phyloP scores from a whole-genome alignment of 352 stramenopile species.

The Halophytophthora polymorphica region DNA sequence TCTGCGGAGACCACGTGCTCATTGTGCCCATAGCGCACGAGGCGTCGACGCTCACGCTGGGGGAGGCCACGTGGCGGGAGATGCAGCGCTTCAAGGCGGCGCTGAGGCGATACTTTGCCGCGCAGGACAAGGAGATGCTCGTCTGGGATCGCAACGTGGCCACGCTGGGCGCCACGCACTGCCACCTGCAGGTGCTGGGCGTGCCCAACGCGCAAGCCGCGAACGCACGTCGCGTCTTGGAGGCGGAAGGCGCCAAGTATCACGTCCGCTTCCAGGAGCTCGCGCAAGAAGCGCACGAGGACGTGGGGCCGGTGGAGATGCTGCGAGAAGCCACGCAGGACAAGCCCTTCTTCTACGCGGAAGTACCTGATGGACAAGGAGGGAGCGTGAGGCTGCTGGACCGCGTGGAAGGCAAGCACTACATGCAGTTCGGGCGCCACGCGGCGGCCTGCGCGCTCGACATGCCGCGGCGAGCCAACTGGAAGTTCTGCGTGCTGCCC shows the following conservation, averaged over 20 bases:
- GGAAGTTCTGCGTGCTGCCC: conserved; percentile 80
- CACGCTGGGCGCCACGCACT: conserved; percentile 69
- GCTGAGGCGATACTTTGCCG: conserved; percentile 56
- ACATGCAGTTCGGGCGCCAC: conserved; percentile 82
- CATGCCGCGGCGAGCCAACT: conserved; percentile 66
- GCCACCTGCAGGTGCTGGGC: conserved; percentile 70
- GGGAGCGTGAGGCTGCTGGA: conserved; percentile 44
- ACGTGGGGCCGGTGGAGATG: conserved; percentile 24
- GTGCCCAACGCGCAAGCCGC: conserved; percentile 48
- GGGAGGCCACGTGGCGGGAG: conserved; percentile 34
- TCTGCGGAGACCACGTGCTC: conserved; percentile 70
- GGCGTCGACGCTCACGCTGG: conserved; percentile 51
- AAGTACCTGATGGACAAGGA: conserved; percentile 51
- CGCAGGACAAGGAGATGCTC: conserved; percentile 67
- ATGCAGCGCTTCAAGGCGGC: conserved; percentile 68
- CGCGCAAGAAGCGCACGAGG: conserved; percentile 7
- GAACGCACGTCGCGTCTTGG: conserved; percentile 41
- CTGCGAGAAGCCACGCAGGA: conserved; percentile 35
- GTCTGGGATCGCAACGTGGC: conserved; percentile 79
- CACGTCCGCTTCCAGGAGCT: conserved; percentile 66
- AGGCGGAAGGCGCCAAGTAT: conserved; percentile 70
- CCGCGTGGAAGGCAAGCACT: conserved; percentile 71
- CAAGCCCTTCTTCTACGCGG: conserved; percentile 64
- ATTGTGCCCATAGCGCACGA: conserved; percentile 82
- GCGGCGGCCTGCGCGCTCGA: conserved; percentile 56